Base-by-base conservation (phyloP, 2,329 filamentous ascomycete genomes). In the Ceratocystis lukuohia region DNA sequence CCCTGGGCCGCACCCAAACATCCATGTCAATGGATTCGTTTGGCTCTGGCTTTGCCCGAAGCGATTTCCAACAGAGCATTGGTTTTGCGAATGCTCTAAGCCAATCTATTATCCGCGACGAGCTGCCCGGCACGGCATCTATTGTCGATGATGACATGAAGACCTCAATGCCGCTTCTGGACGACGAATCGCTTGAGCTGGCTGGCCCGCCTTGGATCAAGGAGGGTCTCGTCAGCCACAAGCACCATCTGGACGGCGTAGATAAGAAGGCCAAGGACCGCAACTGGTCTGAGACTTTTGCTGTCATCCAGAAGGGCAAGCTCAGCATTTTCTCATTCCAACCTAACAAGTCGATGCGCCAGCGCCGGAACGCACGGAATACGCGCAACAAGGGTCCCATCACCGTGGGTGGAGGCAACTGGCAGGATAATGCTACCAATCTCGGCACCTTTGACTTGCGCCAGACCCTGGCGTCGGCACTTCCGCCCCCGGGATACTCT, bases 171-270 rank as follows among this genome's bases (percentile, higher is more conserved):
- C 84, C 88, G 30, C 78, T 96, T 8, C 83, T 97, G 0, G 93
- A 96, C 72, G 94, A 97, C 72, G 94, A 99, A 72, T 91, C 88
- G 0, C 82, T 99, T 12, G 92, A 96, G 73, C 84, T 99, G 48
- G 86, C 88, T 10, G 94, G 94, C 28, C 90, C 94, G n/a, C 94
- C 94, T 0, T 99, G 94, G 94, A 88, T 95, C 33, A 99, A 99
- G 76, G 94, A 99, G 76, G 94, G 94, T 69, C 90, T 95, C 71
- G 80, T 97, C 22, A 93, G 93, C 71, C 93, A 99, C 78, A 97
- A 97, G 76, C 93, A 96, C 74, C 93, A 97, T 72, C 82, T 97
- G 2, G 93, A 97, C 74, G 86, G 89, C 3, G 81, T 91, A 45
- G 92, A 96, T 70, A 96, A 94, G 78, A 89, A 91, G 74, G 88